Conservation (phyloP, 2,329 filamentous ascomycete species). For the Podosphaera fusca region DNA sequence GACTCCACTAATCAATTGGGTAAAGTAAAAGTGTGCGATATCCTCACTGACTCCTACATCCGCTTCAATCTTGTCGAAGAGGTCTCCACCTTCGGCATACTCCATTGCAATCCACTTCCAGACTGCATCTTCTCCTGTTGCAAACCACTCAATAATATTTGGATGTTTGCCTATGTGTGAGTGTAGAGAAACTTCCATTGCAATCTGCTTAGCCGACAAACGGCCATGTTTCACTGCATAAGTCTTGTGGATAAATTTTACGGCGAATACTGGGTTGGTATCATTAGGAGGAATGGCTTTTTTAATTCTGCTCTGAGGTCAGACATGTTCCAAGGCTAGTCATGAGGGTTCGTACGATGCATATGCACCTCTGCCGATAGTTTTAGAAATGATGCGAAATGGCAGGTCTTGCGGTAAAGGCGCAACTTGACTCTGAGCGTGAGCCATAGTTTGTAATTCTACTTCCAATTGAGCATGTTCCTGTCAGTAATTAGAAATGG, state of each 20-base stretch:
- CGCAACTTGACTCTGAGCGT: slow-evolving; percentile 64
- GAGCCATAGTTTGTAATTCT: slow-evolving; percentile 12
- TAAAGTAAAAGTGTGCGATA: slow-evolving; percentile 90
- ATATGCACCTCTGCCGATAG: slow-evolving; percentile 89
- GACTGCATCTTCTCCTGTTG: slow-evolving; percentile 57
- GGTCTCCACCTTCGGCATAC: slow-evolving; percentile 76
- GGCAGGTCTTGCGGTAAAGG: slow-evolving; percentile 68
- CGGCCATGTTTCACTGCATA: slow-evolving; percentile 79
- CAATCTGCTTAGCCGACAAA: slow-evolving; percentile 69
- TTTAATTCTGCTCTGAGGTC: slow-evolving; percentile 28
- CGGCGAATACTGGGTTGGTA: slow-evolving; percentile 62
- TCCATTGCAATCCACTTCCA: slow-evolving; percentile 99
- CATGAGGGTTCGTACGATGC: slow-evolving; percentile 47
- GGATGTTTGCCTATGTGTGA: slow-evolving; percentile 69
- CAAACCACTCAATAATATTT: slow-evolving; percentile 86
- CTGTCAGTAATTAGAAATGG: slow-evolving; percentile 1
- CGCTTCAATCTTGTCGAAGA: slow-evolving; percentile 98
- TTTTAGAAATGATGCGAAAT: slow-evolving; percentile 87
- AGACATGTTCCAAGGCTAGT: slow-evolving; percentile 2
- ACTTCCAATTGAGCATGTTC: slow-evolving; percentile 6
- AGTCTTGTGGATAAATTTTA: slow-evolving; percentile 97
- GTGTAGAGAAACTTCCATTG: slow-evolving; percentile 80
- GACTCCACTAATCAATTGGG: slow-evolving; percentile 72
- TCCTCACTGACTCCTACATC: slow-evolving; percentile 87
- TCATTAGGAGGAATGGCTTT: slow-evolving; percentile 61